Evolutionary conservation across 129 eudicot genomes (phyloP).

Genomic region (Flaveria bidentis): DNA sequence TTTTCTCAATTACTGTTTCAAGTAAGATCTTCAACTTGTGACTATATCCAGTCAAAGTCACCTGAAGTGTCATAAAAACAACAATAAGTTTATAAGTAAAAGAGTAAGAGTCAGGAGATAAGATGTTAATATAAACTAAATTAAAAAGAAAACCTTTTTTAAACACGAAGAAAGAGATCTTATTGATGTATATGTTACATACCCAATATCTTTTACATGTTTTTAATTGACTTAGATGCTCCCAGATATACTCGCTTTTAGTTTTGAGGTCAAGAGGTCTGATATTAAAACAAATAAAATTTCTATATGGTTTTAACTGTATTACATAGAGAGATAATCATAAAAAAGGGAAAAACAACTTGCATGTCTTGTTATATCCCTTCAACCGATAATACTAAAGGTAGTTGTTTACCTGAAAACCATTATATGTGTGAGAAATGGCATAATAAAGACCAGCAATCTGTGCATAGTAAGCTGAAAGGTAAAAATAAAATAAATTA

Average conservation of each 20-base stretch:
- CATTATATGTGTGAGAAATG: constrained; percentile 56
- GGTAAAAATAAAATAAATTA: background rate
- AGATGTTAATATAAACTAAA: background rate
- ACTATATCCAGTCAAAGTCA: constrained; percentile 84
- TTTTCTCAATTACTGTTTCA: constrained; percentile 66
- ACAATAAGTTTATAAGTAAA: constrained; percentile 18
- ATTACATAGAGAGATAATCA: background rate
- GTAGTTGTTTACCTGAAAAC: constrained; percentile 66
- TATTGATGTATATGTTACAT: background rate
- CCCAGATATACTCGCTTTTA: constrained; percentile 6
- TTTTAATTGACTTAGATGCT: background rate
- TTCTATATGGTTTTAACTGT: background rate
- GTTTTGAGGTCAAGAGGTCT: constrained; percentile 6
- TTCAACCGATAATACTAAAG: background rate
- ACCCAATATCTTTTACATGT: background rate
- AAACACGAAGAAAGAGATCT: background rate
- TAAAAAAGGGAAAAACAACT: background rate
- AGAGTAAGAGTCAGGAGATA: background rate
- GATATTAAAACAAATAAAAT: background rate
- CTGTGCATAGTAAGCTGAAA: constrained; percentile 93
- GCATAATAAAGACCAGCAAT: constrained; percentile 94
- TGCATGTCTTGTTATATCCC: constrained; percentile 5
- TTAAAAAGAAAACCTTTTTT: background rate
- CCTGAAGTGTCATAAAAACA: constrained; percentile 43
- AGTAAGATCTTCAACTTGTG: constrained; percentile 79